phyloP scores from a whole-genome alignment of 2,329 filamentous ascomycete genomes.

The Colletotrichum sublineola region DNA sequence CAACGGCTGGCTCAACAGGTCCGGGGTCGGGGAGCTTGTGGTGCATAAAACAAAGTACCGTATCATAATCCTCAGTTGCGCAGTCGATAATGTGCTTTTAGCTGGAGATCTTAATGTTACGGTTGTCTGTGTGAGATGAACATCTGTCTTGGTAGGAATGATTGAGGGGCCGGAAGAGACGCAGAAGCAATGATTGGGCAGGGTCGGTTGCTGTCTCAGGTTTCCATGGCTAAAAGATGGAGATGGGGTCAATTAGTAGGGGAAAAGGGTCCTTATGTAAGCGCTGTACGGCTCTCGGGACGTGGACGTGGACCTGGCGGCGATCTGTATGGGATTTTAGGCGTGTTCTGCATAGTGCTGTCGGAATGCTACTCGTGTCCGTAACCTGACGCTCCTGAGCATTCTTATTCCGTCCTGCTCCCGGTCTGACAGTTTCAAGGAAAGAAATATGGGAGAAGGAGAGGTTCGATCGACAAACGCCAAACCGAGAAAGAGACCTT shows the following conservation, averaged over 20 bases:
- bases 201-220: slow-evolving; percentile 32
- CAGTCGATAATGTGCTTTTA: background rate
- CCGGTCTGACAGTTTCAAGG: slow-evolving; percentile 23
- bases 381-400: slow-evolving; percentile 18
- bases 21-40: background rate
- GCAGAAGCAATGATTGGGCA: background rate
- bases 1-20: slow-evolving; percentile 22
- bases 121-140: slow-evolving; percentile 4
- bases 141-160: slow-evolving; percentile 14
- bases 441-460: background rate
- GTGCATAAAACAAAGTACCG: background rate
- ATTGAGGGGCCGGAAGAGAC: background rate
- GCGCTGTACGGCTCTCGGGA: background rate
- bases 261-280: slow-evolving; percentile 12
- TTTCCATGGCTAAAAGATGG: slow-evolving; percentile 26
- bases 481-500: background rate
- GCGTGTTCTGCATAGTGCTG: slow-evolving; percentile 6
- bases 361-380: slow-evolving; percentile 9
- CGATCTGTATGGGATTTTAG: slow-evolving; percentile 25
- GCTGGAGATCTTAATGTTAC: background rate
- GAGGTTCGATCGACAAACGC: slow-evolving; percentile 6
- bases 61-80: background rate
- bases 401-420: slow-evolving; percentile 21
- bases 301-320: background rate
- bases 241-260: background rate